Evolutionary conservation across 2,329 filamentous ascomycete species (phyloP).

Genomic region (Aotearoamyces nothofagi): DNA sequence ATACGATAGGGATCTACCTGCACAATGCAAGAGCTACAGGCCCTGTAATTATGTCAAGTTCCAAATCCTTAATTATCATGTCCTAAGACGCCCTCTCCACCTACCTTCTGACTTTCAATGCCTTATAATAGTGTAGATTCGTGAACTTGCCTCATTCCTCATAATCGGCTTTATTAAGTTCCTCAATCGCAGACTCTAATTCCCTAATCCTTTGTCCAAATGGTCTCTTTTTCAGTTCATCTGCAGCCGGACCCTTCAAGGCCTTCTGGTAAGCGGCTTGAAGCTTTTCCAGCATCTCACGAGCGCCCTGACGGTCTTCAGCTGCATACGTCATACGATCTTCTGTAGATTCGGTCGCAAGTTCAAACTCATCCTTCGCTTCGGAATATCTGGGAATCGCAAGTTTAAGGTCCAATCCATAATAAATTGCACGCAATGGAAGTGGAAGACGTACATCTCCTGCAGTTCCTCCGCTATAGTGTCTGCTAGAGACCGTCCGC

Average conservation of each 20-base stretch:
- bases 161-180: constrained; percentile 24
- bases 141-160: constrained; percentile 19
- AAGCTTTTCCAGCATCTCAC: constrained; percentile 26
- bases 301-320: constrained; percentile 27
- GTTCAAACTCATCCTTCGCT: constrained; percentile 31
- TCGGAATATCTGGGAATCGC: constrained; percentile 22
- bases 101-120: not conserved
- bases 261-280: constrained; percentile 17
- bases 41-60: too few relatives aligned
- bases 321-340: constrained; percentile 27
- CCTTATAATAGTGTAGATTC: too few relatives aligned
- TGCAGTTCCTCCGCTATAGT: too few relatives aligned
- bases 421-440: too few relatives aligned
- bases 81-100: too few relatives aligned
- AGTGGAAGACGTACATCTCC: too few relatives aligned
- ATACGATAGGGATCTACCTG: too few relatives aligned
- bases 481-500: too few relatives aligned
- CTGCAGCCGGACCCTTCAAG: constrained; percentile 20
- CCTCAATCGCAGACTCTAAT: constrained; percentile 26
- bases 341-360: constrained; percentile 29
- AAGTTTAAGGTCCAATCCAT: too few relatives aligned
- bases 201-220: constrained; percentile 29
- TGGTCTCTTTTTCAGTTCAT: constrained; percentile 26
- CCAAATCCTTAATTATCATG: too few relatives aligned
- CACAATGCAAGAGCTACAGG: too few relatives aligned